A percentile compares a stretch with the other conserved stretches of the same genome.
Conservation (phyloP, 140 eudicot genomes). For the Bidens hawaiensis region DNA sequence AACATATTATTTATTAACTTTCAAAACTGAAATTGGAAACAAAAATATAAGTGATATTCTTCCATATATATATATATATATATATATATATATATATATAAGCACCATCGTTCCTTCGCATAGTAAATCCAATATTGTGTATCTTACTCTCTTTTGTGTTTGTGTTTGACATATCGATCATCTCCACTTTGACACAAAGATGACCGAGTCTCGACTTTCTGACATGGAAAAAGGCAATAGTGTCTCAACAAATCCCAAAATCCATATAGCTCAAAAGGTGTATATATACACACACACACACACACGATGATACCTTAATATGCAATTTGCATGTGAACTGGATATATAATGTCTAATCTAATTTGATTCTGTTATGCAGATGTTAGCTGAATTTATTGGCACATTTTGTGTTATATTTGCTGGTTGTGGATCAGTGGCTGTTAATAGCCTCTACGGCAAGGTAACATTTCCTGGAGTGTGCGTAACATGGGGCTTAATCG, state of each 20-base stretch:
- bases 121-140: background rate
- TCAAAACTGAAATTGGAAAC: background rate
- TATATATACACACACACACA: background rate
- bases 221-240: constrained; percentile 27
- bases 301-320: too few relatives aligned
- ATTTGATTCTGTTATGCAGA: too few relatives aligned
- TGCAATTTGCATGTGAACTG: too few relatives aligned
- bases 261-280: constrained; percentile 36
- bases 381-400: constrained; percentile 67
- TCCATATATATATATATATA: too few relatives aligned
- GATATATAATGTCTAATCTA: too few relatives aligned
- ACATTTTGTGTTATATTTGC: constrained; percentile 63
- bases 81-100: too few relatives aligned
- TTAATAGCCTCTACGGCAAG: constrained; percentile 47
- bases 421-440: constrained; percentile 68
- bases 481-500: constrained; percentile 73
- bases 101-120: constrained; percentile 2
- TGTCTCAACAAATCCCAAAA: constrained; percentile 12
- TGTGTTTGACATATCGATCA: background rate
- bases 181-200: too few relatives aligned
- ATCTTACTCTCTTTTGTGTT: background rate
- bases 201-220: constrained; percentile 13
- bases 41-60: too few relatives aligned
- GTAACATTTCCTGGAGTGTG: constrained; percentile 70
- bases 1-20: background rate